Percentiles rank a stretch among this genome's conserved stretches.
Evolutionary conservation across 2,329 filamentous ascomycete species (phyloP).

Genomic region (Trichoderma oligosporum): DNA sequence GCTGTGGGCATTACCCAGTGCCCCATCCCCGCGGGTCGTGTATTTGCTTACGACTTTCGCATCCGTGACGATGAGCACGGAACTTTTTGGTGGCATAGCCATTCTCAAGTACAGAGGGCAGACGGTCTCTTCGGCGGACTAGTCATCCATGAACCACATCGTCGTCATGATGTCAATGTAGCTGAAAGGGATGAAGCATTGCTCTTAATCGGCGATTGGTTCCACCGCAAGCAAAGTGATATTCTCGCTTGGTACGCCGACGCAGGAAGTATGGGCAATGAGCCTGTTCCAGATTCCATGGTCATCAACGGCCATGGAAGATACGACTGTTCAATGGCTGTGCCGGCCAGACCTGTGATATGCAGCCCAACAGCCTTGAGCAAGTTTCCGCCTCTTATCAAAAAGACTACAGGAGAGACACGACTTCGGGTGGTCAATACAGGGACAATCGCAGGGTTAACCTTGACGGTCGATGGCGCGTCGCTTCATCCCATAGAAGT

Average conservation of each 20-base stretch:
- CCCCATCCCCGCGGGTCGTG: conserved; percentile 48
- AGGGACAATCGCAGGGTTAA: conserved; percentile 26
- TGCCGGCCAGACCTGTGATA: conserved; percentile 26
- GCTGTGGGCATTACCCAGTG: conserved; percentile 49
- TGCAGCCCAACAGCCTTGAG: conserved; percentile 19
- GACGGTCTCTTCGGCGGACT: conserved; percentile 58
- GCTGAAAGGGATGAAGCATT: conserved; percentile 50
- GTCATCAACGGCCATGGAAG: conserved; percentile 36
- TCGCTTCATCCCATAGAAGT: conserved; percentile 24
- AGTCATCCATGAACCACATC: conserved; percentile 51
- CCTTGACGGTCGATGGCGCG: conserved; percentile 23
- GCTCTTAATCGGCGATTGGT: conserved; percentile 46
- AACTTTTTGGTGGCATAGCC: conserved; percentile 58
- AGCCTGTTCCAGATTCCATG: conserved; percentile 32
- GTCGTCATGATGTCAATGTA: conserved; percentile 22
- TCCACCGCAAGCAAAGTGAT: conserved; percentile 39
- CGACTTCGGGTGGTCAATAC: conserved; percentile 27
- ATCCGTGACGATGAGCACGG: conserved; percentile 54
- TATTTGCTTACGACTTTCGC: conserved; percentile 54
- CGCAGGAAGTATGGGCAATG: conserved; percentile 40
- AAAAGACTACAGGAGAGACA: conserved; percentile 7
- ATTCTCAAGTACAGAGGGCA: conserved; percentile 46
- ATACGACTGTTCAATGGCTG: conserved; percentile 31
- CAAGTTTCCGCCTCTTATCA: conserved; percentile 21
- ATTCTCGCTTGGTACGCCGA: conserved; percentile 30